Base-by-base conservation (phyloP, 2,329 filamentous ascomycete genomes). In the Xylaria digitata region DNA sequence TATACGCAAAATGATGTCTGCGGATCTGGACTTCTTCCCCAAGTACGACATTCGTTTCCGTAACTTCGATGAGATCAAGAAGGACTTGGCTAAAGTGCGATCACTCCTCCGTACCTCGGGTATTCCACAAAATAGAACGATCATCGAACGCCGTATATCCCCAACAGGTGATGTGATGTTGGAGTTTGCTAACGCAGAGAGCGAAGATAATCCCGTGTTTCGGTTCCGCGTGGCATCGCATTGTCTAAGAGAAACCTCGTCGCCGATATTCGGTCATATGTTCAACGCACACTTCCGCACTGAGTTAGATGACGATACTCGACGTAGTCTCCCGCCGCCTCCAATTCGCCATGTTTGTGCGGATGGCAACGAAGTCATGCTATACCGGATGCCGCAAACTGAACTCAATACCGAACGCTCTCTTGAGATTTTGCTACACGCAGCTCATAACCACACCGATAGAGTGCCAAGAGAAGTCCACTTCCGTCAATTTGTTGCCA, bases 321-420 rank as follows among this genome's bases (percentile, higher is more conserved):
- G 43, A 40, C 62, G 54, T 7, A 63, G 81, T 1, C 80, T 82
- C 0, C 74, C 78, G 0, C 72, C 61, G 6, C 64, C 77, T 0
- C 77, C 81, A 1, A 76, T 74, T 0, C 76, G 72, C 26, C 80
- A 82, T 37, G 82, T 56, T 32, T 67, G 61, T 19, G 32, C 40
- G 1, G 69, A 86, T 58, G 82, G 82, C 0, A 77, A 78, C 6
- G 80, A 82, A 67, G 81, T 81, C 1, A 82, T 77, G 68, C 70
- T 86, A 1, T 86, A 85, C 67, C 81, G 82, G 11, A 86, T 87
- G 85, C 83, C 84, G 1, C 84, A 86, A 70, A 72, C 79, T 32
- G 84, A 86, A 68, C 67, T 79, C 6, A 84, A 86, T 59, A 75
- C 72, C 1, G 63, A 81, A 1, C 72, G 76, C 2, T 78, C 81